phyloP scores from a whole-genome alignment of 257 asterid genomes.

The Parsonsia alboflavescens region DNA sequence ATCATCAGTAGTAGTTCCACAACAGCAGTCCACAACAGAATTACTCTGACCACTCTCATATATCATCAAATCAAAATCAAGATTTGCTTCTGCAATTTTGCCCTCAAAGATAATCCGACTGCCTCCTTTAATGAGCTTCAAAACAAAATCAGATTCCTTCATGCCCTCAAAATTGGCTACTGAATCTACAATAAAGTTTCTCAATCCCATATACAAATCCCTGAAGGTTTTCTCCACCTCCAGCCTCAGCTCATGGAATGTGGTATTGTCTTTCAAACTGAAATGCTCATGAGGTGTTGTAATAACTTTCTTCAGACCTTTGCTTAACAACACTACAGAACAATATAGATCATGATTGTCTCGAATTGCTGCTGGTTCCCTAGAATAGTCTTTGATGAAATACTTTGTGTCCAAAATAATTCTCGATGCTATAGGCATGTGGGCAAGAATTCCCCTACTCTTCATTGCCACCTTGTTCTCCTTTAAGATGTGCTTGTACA shows the following conservation, averaged over 20 bases:
- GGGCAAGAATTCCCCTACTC: constrained; percentile 21
- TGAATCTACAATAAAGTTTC: constrained; percentile 33
- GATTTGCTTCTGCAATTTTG: constrained; percentile 8
- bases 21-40: constrained; percentile 52
- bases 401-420: constrained; percentile 66
- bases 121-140: constrained; percentile 43
- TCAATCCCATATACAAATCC: constrained; percentile 48
- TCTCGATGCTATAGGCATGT: constrained; percentile 55
- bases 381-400: constrained; percentile 49
- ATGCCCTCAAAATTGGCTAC: constrained; percentile 27
- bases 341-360: constrained; percentile 41
- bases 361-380: constrained; percentile 4
- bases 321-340: constrained; percentile 23
- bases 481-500: constrained; percentile 42
- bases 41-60: constrained; percentile 23
- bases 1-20: constrained; percentile 74
- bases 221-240: constrained; percentile 59
- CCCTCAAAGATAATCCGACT: constrained; percentile 47
- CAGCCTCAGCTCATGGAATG: constrained; percentile 53
- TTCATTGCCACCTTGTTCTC: constrained; percentile 25
- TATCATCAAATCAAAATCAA: constrained; percentile 23
- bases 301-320: constrained; percentile 12
- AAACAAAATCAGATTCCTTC: constrained; percentile 51
- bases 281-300: constrained; percentile 56
- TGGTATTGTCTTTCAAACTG: constrained; percentile 28